A percentile compares a stretch with the other conserved stretches of the same genome.
phyloP scores from a whole-genome alignment of 2,329 filamentous ascomycete genomes.

The Mycocentrospora acerina region DNA sequence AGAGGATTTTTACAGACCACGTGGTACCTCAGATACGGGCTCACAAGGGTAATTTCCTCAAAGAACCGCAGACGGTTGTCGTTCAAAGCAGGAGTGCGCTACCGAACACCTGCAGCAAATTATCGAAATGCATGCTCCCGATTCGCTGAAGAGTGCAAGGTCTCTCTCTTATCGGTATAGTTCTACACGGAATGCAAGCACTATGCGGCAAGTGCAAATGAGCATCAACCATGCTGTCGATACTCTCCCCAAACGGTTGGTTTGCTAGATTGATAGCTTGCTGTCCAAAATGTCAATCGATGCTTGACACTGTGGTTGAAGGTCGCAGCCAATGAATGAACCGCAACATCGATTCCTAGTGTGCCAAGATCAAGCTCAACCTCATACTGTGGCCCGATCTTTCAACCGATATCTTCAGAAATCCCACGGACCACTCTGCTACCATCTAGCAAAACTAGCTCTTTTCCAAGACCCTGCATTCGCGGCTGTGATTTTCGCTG shows the following conservation, averaged over 20 bases:
- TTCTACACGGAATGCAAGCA: conserved; percentile 13
- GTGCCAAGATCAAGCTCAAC: conserved; percentile 7
- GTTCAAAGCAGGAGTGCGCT: conserved; percentile 18
- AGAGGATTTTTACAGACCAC: too few species aligned
- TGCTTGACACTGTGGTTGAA: background rate
- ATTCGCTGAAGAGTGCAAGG: conserved; percentile 21
- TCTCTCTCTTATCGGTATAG: conserved; percentile 23
- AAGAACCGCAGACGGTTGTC: conserved; percentile 10
- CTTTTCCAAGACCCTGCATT: conserved; percentile 17
- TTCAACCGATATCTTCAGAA: conserved; percentile 6
- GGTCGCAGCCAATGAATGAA: too few species aligned
- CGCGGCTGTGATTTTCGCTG: conserved; percentile 4
- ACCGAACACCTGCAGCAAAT: conserved; percentile 18
- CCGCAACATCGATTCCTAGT: background rate
- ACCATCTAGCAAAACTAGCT: conserved; percentile 3
- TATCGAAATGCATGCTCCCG: conserved; percentile 23
- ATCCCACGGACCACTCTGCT: conserved; percentile 8
- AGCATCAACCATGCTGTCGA: too few species aligned
- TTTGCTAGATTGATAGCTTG: too few species aligned
- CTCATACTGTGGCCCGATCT: conserved; percentile 4
- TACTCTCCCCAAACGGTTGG: too few species aligned
- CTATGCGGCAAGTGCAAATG: background rate
- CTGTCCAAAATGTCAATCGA: background rate
- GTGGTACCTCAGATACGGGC: too few species aligned
- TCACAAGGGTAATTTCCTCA: conserved; percentile 1